These are phyloP conservation scores for Aspergillus transmontanensis DNA, from an alignment of 2,329 filamentous ascomycete species.

Conservation along the genomic window DNA sequence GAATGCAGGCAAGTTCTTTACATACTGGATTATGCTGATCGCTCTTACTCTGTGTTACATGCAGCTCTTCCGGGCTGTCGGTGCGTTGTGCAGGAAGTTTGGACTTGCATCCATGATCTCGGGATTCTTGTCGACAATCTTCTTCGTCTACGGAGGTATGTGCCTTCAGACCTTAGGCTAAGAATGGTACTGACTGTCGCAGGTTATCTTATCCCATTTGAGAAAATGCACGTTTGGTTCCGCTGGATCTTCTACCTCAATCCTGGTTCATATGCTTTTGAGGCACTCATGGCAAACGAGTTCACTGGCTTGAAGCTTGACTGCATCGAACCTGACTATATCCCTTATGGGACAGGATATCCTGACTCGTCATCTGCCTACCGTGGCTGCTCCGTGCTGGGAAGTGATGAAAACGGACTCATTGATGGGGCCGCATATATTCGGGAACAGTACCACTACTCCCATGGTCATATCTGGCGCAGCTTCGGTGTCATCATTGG, in stretches of 20 bases:
- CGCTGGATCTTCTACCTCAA: conserved; percentile 64
- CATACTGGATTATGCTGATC: conserved; percentile 57
- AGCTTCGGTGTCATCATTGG: conserved; percentile 78
- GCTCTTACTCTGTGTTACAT: conserved; percentile 53
- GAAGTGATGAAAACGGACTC: conserved; percentile 30
- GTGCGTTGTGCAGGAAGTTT: conserved; percentile 49
- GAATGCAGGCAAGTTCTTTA: conserved; percentile 62
- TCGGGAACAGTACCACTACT: conserved; percentile 55
- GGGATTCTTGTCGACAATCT: conserved; percentile 44
- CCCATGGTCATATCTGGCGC: conserved; percentile 60
- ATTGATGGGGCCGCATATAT: conserved; percentile 59
- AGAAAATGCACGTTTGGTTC: conserved; percentile 64
- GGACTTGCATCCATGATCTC: conserved; percentile 51
- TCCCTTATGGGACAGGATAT: conserved; percentile 51
- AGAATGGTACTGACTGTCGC: not conserved
- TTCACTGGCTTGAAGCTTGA: conserved; percentile 59
- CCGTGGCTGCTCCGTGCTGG: conserved; percentile 35
- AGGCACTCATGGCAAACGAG: conserved; percentile 69
- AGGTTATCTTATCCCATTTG: conserved; percentile 63
- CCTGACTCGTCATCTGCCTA: conserved; percentile 21
- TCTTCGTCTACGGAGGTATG: conserved; percentile 55
- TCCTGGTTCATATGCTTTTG: conserved; percentile 68
- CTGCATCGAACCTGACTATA: conserved; percentile 53
- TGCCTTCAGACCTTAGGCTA: not conserved
- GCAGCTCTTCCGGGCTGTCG: conserved; percentile 53